Conservation (phyloP, 306 rosid genomes). For the Begonia loranthoides region DNA sequence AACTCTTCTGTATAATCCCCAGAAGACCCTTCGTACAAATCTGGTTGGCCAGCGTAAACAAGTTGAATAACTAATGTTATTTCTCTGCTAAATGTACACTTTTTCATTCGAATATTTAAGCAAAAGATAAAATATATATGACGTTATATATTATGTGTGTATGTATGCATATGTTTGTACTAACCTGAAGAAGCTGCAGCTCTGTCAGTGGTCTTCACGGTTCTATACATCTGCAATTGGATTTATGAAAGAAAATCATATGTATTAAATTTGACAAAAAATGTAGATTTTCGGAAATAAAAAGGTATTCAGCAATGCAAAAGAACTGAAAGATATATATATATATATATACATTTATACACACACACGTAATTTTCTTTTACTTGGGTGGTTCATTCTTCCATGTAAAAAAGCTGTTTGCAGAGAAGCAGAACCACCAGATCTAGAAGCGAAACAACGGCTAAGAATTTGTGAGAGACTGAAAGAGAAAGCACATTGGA, state of each 20-base stretch:
- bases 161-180: too few relatives aligned
- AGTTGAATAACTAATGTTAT: too few relatives aligned
- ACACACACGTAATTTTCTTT: constrained; percentile 20
- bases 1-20: constrained; percentile 63
- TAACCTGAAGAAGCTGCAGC: constrained; percentile 34
- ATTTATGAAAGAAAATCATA: background rate
- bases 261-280: too few relatives aligned
- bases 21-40: constrained; percentile 61
- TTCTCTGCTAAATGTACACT: too few relatives aligned
- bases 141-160: too few relatives aligned
- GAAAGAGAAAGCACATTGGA: constrained; percentile 39
- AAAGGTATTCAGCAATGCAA: background rate
- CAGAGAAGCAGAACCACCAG: constrained; percentile 78
- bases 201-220: constrained; percentile 69
- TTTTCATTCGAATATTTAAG: too few relatives aligned
- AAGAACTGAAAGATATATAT: background rate
- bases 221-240: constrained; percentile 49
- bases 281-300: too few relatives aligned
- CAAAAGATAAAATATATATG: too few relatives aligned
- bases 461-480: constrained; percentile 39
- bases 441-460: constrained; percentile 64
- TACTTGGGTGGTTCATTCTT: constrained; percentile 59
- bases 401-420: constrained; percentile 89
- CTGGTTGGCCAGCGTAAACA: constrained; percentile 70
- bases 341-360: constrained; percentile 11